Percentiles rank a stretch among this genome's conserved stretches.
phyloP scores from a whole-genome alignment of 2,329 filamentous ascomycete genomes.

The Aspergillus pseudotamarii region DNA sequence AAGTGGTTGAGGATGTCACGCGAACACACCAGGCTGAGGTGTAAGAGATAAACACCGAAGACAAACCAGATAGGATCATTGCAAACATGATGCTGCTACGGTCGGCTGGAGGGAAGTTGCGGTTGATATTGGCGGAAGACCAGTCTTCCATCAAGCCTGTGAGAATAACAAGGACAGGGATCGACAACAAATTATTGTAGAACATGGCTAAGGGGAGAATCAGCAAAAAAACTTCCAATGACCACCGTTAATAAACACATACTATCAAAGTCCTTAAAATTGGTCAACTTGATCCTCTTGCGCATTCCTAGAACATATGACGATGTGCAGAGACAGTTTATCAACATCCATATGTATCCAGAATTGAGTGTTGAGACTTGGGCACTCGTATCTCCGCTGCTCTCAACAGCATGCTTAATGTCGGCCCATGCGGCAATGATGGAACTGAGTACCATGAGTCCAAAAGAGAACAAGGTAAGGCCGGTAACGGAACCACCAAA shows the following conservation, averaged over 20 bases:
- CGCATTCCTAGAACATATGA: conserved; percentile 90
- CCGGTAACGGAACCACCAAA: conserved; percentile 91
- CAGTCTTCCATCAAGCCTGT: conserved; percentile 89
- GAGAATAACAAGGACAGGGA: conserved; percentile 82
- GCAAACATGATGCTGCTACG: conserved; percentile 80
- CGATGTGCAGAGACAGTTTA: conserved; percentile 95
- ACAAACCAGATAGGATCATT: conserved; percentile 93
- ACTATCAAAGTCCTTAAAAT: conserved; percentile 99
- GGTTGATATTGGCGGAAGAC: conserved; percentile 78
- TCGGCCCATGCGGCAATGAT: conserved; percentile 96
- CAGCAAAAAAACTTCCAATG: conserved; percentile 1
- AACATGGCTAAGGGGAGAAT: conserved; percentile 76
- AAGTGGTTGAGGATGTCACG: conserved; percentile 94
- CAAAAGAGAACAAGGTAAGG: conserved; percentile 88
- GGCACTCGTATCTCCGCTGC: conserved; percentile 66
- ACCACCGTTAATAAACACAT: conserved; percentile 48
- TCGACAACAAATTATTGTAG: conserved; percentile 98
- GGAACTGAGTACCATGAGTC: conserved; percentile 93
- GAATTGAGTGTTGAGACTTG: conserved; percentile 88
- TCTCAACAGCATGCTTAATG: conserved; percentile 79
- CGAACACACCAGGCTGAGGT: conserved; percentile 98
- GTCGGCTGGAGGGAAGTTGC: conserved; percentile 83
- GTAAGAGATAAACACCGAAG: conserved; percentile 98
- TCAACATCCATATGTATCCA: conserved; percentile 95
- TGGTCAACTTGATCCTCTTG: conserved; percentile 98